Percentiles rank a stretch among this genome's conserved stretches.
These are phyloP conservation scores for Colletotrichum chrysophilum DNA, from an alignment of 2,329 filamentous ascomycete genomes.

Conservation along the genomic window DNA sequence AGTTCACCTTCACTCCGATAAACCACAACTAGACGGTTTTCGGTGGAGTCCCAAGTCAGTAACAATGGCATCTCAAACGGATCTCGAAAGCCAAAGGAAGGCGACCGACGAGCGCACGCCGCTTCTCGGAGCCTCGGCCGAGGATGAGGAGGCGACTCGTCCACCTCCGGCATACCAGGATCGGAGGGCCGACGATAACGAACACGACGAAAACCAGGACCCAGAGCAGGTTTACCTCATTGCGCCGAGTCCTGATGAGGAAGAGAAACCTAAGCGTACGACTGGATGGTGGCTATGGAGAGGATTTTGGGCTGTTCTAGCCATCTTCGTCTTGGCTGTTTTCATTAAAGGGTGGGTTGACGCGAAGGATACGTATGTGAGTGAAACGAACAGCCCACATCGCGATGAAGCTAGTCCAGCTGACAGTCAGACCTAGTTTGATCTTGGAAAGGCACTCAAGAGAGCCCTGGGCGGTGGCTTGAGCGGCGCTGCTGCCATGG, in stretches of 20 bases:
- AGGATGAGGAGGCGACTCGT: not conserved
- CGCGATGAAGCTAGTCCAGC: not conserved
- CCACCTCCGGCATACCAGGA: not conserved
- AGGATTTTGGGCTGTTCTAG: slow-evolving; percentile 38
- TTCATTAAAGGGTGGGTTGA: slow-evolving; percentile 54
- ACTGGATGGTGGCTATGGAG: slow-evolving; percentile 39
- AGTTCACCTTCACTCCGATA: not conserved
- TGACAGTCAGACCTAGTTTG: slow-evolving; percentile 37
- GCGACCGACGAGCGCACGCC: slow-evolving; percentile 25
- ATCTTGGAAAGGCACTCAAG: slow-evolving; percentile 47
- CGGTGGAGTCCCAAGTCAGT: not conserved
- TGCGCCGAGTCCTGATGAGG: not conserved
- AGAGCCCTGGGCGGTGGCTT: slow-evolving; percentile 50
- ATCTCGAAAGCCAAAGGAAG: slow-evolving; percentile 7
- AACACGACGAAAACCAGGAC: not conserved
- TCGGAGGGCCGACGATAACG: not conserved
- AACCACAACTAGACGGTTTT: not conserved
- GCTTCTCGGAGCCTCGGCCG: slow-evolving; percentile 20
- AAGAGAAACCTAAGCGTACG: slow-evolving; percentile 1
- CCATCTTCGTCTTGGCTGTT: slow-evolving; percentile 33
- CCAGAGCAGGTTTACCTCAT: slow-evolving; percentile 13
- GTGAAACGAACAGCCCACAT: not conserved
- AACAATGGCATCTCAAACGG: not conserved
- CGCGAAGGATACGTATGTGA: slow-evolving; percentile 43
- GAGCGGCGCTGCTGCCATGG: slow-evolving; percentile 53